Conservation (phyloP, 2,329 filamentous ascomycete species). For the Talaromyces sp. region DNA sequence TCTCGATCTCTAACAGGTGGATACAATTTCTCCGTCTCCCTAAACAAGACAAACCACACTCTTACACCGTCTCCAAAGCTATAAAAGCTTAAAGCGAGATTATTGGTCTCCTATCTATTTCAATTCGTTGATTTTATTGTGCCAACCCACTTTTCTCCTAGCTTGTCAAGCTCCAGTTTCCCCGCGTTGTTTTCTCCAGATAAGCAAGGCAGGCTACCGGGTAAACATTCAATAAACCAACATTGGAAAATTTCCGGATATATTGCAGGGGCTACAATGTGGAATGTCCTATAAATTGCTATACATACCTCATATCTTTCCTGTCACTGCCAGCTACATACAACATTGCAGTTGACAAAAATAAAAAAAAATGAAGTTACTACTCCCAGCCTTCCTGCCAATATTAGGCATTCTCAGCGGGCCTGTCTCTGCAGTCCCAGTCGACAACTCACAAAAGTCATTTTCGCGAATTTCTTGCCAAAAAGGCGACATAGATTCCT, state of each 20-base stretch:
- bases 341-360: background rate
- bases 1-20: slow-evolving; percentile 20
- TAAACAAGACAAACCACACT: background rate
- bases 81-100: background rate
- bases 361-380: background rate
- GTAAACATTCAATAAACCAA: background rate
- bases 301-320: background rate
- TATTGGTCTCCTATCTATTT: background rate
- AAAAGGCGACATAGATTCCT: slow-evolving; percentile 16
- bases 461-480: slow-evolving; percentile 21
- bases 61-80: background rate
- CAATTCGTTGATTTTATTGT: background rate
- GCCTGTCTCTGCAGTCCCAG: background rate
- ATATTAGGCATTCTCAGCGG: background rate
- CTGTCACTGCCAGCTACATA: background rate
- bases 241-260: background rate
- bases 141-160: background rate
- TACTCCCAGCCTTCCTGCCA: background rate
- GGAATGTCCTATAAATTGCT: background rate
- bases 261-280: background rate
- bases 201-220: background rate
- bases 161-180: background rate
- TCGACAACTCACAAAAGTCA: background rate
- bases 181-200: background rate
- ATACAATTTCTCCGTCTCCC: slow-evolving; percentile 20